These are phyloP conservation scores for Orbilia blumenaviensis DNA, from an alignment of 2,329 filamentous ascomycete genomes.

Conservation along the genomic window DNA sequence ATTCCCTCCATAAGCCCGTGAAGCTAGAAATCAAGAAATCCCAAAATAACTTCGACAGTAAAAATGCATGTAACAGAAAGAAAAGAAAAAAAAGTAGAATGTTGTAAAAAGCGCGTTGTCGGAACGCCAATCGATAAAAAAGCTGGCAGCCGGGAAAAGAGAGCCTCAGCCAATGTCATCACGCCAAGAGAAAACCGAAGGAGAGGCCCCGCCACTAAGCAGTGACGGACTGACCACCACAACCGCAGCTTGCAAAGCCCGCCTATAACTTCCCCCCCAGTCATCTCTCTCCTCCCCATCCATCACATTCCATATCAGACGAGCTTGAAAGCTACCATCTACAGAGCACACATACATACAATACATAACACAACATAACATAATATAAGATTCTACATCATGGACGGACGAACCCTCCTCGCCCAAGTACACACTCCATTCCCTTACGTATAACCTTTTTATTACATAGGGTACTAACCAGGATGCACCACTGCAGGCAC, in stretches of 20 bases:
- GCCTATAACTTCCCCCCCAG: neutral
- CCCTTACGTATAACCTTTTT: neutral
- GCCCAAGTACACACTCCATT: slow-evolving; percentile 37
- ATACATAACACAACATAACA: no score
- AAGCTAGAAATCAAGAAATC: no score
- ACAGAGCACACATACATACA: no score
- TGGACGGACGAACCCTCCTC: slow-evolving; percentile 59
- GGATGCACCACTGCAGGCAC: slow-evolving; percentile 72
- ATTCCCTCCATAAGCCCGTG: no score
- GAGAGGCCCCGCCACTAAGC: no score
- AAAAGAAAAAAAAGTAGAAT: slow-evolving; percentile 6
- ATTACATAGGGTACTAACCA: slow-evolving; percentile 56
- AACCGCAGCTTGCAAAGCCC: neutral
- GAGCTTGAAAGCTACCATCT: no score
- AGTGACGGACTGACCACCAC: no score
- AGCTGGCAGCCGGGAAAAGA: no score
- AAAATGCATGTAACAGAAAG: no score
- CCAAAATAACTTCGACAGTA: neutral
- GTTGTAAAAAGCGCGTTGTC: slow-evolving; percentile 51
- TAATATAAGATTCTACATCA: no score
- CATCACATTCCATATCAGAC: neutral
- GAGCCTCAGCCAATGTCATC: slow-evolving; percentile 42
- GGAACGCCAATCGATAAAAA: neutral
- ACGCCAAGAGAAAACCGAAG: no score
- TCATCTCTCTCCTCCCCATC: slow-evolving; percentile 1